Percentiles rank a stretch among this genome's conserved stretches.
Evolutionary conservation across 352 stramenopile genomes (phyloP).

Genomic region (Pythium plurisporium): DNA sequence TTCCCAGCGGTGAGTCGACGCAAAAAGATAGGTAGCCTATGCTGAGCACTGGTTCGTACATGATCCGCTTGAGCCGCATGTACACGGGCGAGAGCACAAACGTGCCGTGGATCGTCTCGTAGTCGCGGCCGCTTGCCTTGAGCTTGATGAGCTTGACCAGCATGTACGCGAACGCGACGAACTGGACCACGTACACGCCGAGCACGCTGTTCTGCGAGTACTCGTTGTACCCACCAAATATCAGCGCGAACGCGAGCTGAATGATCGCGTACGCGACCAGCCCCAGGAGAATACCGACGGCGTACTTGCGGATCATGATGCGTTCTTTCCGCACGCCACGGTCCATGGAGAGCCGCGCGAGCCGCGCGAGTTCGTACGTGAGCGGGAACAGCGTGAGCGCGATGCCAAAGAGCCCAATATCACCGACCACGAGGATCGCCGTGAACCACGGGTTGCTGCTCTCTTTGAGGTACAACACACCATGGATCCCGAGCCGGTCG

Average conservation of each 20-base stretch:
- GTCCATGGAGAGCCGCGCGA: constrained; percentile 65
- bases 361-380: constrained; percentile 50
- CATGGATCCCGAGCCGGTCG: constrained; percentile 43
- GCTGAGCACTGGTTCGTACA: constrained; percentile 25
- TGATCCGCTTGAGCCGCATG: constrained; percentile 61
- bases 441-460: constrained; percentile 27
- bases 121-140: constrained; percentile 47
- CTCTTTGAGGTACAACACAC: constrained; percentile 24
- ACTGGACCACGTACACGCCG: constrained; percentile 44
- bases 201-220: constrained; percentile 42
- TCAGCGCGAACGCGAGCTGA: constrained; percentile 30
- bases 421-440: constrained; percentile 35
- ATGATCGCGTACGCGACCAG: constrained; percentile 28
- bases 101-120: constrained; percentile 57
- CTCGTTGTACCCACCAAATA: constrained; percentile 38
- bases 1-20: no score
- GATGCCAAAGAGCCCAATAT: constrained; percentile 47
- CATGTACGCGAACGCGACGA: constrained; percentile 53
- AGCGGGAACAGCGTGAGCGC: constrained; percentile 58
- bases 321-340: constrained; percentile 39
- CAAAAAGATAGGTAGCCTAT: neutral
- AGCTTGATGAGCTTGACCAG: constrained; percentile 38
- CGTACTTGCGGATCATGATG: constrained; percentile 40
- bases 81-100: constrained; percentile 65
- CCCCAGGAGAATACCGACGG: constrained; percentile 14